A percentile compares a stretch with the other conserved stretches of the same genome.
phyloP scores from a whole-genome alignment of 192 early-diverging fungal species.

The Linnemannia schmuckeri region DNA sequence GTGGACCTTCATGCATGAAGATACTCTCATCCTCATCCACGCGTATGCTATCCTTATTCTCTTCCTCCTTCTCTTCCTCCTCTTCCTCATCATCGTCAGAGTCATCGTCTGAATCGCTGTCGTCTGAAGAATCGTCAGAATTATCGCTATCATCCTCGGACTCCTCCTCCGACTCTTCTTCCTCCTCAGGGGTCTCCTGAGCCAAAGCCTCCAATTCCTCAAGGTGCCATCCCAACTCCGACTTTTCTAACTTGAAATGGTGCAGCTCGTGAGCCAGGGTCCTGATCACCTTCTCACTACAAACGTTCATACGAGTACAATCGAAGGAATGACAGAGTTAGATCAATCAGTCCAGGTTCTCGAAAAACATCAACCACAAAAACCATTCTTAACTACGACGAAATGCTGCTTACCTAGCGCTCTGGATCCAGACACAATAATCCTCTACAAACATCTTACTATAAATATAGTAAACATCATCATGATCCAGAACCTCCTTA shows the following conservation, averaged over 20 bases:
- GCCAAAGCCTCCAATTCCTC: slow-evolving; percentile 84
- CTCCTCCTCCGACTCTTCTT: slow-evolving; percentile 13
- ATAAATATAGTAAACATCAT: slow-evolving; percentile 92
- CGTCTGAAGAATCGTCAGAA: slow-evolving; percentile 3
- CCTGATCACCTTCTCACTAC: slow-evolving; percentile 78
- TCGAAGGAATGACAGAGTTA: too few relatives aligned
- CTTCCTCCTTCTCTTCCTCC: neutral
- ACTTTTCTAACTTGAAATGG: slow-evolving; percentile 75
- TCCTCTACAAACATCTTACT: slow-evolving; percentile 92
- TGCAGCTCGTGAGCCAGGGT: slow-evolving; percentile 88
- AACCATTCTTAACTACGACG: too few relatives aligned
- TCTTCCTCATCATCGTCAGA: neutral
- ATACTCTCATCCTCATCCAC: slow-evolving; percentile 22
- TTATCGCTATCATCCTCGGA: slow-evolving; percentile 18
- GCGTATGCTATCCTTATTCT: neutral
- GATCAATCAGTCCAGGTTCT: too few relatives aligned
- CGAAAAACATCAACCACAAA: too few relatives aligned
- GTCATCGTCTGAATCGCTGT: slow-evolving; percentile 19
- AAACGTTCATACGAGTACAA: too few relatives aligned
- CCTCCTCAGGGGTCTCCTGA: slow-evolving; percentile 63
- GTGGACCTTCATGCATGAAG: slow-evolving; percentile 45
- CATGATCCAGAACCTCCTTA: slow-evolving; percentile 84
- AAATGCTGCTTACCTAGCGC: slow-evolving; percentile 65
- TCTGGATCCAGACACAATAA: slow-evolving; percentile 97
- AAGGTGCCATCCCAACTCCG: slow-evolving; percentile 82